These are phyloP conservation scores for Trichoderma gamsii DNA, from an alignment of 495 filamentous ascomycete species.

Conservation along the genomic window DNA sequence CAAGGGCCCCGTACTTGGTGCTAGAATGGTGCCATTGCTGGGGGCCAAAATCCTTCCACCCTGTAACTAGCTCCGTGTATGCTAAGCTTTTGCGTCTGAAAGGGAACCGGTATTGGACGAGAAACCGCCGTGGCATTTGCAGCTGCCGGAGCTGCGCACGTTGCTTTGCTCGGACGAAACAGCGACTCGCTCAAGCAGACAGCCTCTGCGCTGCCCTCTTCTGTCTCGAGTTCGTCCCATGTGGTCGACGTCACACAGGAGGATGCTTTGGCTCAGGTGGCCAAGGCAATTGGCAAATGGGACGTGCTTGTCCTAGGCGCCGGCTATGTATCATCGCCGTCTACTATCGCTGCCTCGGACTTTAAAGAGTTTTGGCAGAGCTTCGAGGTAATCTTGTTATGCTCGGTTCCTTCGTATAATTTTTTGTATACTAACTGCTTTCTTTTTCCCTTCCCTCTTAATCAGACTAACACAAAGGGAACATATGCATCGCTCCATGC, in stretches of 20 bases:
- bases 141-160: constrained; percentile 26
- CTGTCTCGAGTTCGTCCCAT: neutral
- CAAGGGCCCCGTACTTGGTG: too few species aligned
- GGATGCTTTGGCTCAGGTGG: neutral
- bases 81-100: neutral
- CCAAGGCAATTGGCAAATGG: neutral
- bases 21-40: too few species aligned
- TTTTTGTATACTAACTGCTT: neutral
- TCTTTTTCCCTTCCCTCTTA: neutral
- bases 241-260: neutral
- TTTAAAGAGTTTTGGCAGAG: neutral
- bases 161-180: neutral
- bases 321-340: neutral
- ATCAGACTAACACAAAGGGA: constrained; percentile 4
- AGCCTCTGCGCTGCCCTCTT: neutral
- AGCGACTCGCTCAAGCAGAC: neutral
- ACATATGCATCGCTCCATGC: constrained; percentile 9
- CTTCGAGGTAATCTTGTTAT: neutral
- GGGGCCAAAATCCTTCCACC: too few species aligned
- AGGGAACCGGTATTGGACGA: constrained; percentile 31
- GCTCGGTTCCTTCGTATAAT: too few species aligned
- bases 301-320: neutral
- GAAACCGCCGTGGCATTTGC: constrained; percentile 26
- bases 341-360: neutral
- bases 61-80: neutral